A percentile compares a stretch with the other conserved stretches of the same genome.
These are phyloP conservation scores for Salvia sclarea DNA, from an alignment of 305 asterid genomes.

Conservation along the genomic window DNA sequence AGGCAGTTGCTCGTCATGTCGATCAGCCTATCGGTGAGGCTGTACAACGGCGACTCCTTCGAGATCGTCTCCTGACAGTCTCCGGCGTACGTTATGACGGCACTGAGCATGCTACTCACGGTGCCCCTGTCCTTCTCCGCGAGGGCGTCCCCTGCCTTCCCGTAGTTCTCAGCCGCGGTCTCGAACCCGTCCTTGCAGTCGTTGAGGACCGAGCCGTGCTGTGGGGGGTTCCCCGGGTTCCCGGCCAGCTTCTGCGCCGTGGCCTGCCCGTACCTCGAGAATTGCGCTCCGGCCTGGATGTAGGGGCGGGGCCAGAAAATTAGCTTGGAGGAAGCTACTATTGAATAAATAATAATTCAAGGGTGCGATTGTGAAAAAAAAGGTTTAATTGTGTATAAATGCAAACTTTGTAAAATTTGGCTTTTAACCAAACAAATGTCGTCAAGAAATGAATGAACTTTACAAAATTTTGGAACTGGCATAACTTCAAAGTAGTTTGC, in stretches of 20 bases:
- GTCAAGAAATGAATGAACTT: no score
- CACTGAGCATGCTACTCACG: slow-evolving; percentile 58
- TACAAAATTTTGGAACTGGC: no score
- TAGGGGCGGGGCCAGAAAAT: no score
- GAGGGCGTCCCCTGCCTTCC: slow-evolving; percentile 42
- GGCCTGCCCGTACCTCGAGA: slow-evolving; percentile 35
- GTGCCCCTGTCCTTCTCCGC: slow-evolving; percentile 43
- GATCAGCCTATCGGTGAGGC: slow-evolving; percentile 39
- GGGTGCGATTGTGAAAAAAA: no score
- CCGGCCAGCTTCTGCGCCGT: slow-evolving; percentile 27
- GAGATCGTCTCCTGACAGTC: slow-evolving; percentile 52
- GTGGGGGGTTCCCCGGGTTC: slow-evolving; percentile 34
- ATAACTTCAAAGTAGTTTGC: no score
- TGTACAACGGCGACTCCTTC: slow-evolving; percentile 35
- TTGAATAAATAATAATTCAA: no score
- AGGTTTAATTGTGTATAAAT: no score
- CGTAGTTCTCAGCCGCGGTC: slow-evolving; percentile 36
- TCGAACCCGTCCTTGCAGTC: slow-evolving; percentile 49
- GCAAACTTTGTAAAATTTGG: no score
- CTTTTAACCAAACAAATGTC: no score
- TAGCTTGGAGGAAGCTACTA: no score
- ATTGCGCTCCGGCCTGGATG: slow-evolving; percentile 34
- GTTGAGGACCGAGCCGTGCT: slow-evolving; percentile 32
- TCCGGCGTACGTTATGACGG: slow-evolving; percentile 46
- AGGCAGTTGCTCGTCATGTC: slow-evolving; percentile 66